phyloP scores from a whole-genome alignment of 371 early-diverging fungal species.

The Mortierella sp. region DNA sequence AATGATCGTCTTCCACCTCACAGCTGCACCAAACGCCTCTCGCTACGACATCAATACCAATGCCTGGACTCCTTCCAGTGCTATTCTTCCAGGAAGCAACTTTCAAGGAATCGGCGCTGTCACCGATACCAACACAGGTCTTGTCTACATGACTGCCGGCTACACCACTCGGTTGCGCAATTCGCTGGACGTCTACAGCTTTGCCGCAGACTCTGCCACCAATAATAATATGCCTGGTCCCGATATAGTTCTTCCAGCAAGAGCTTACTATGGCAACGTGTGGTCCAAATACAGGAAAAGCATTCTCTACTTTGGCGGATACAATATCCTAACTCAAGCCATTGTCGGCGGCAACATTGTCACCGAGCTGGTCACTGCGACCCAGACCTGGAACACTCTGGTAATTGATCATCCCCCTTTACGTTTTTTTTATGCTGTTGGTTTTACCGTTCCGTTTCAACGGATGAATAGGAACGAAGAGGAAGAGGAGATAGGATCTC shows the following conservation, averaged over 20 bases:
- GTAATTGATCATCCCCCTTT: slow-evolving; percentile 17
- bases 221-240: neutral
- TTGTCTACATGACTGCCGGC: slow-evolving; percentile 38
- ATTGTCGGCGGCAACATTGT: slow-evolving; percentile 13
- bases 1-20: slow-evolving; percentile 36
- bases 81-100: neutral
- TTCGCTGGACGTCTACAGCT: slow-evolving; percentile 26
- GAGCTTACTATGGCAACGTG: slow-evolving; percentile 36
- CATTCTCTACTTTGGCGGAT: slow-evolving; percentile 52
- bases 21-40: neutral
- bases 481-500: neutral
- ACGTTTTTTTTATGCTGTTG: neutral
- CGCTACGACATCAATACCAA: slow-evolving; percentile 21
- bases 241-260: neutral
- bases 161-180: slow-evolving; percentile 18
- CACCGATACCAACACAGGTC: slow-evolving; percentile 33
- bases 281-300: slow-evolving; percentile 33
- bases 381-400: slow-evolving; percentile 19
- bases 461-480: neutral
- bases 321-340: neutral
- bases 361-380: slow-evolving; percentile 28
- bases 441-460: neutral
- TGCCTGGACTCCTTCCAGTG: slow-evolving; percentile 23
- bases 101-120: slow-evolving; percentile 37
- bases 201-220: slow-evolving; percentile 17